Evolutionary conservation across 306 rosid species (phyloP).

Genomic region (Cucurbita pepo): DNA sequence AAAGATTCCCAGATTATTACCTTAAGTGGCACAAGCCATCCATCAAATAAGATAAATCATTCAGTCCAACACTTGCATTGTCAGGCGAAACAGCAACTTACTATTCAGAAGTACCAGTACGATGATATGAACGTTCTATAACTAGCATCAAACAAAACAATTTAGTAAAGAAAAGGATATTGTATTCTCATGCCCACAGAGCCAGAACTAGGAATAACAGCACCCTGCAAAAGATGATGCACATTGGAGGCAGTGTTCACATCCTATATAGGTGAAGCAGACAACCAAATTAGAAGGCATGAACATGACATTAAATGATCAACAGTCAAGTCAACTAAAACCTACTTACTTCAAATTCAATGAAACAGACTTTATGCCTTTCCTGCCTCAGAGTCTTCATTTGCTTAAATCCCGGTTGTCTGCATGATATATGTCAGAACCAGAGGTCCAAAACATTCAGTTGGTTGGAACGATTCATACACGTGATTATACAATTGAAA

Average conservation of each 20-base stretch:
- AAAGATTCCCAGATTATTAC: background rate
- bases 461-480: background rate
- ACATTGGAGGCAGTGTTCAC: conserved; percentile 80
- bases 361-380: conserved; percentile 98
- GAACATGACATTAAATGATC: background rate
- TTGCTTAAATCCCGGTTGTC: conserved; percentile 98
- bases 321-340: background rate
- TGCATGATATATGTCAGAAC: conserved; percentile 23
- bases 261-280: conserved; percentile 43
- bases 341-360: conserved; percentile 88
- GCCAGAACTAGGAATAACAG: conserved; percentile 96
- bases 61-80: background rate
- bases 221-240: conserved; percentile 92
- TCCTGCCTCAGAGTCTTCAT: conserved; percentile 97
- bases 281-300: background rate
- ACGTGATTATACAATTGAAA: background rate
- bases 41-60: background rate
- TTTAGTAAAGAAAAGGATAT: conserved; percentile 50
- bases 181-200: conserved; percentile 99
- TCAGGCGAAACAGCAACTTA: background rate
- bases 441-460: background rate
- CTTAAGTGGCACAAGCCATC: background rate
- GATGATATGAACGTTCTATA: background rate
- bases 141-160: background rate
- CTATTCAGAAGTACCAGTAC: background rate